Percentiles rank a stretch among this genome's conserved stretches.
These are phyloP conservation scores for Podospora sp. DNA, from an alignment of 495 filamentous ascomycete genomes.

Conservation along the genomic window DNA sequence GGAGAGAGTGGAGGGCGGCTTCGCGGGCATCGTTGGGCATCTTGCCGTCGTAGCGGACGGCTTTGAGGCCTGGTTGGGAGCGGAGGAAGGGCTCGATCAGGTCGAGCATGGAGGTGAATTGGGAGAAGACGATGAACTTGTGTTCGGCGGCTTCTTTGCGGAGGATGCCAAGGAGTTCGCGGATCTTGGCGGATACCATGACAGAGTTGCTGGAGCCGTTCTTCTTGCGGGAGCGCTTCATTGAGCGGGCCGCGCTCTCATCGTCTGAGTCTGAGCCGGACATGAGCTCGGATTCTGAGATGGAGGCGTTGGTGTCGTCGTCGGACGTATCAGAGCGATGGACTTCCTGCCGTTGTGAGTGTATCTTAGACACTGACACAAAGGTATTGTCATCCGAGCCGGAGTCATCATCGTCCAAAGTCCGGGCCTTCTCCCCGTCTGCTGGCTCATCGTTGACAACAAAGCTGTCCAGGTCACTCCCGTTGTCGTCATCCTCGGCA, in stretches of 20 bases:
- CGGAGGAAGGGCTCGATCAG: slow-evolving; percentile 90
- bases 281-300: slow-evolving; percentile 43
- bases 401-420: slow-evolving; percentile 25
- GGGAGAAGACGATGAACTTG: slow-evolving; percentile 98
- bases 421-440: slow-evolving; percentile 46
- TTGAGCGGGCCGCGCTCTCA: not conserved
- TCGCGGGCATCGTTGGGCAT: slow-evolving; percentile 95
- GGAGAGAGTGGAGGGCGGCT: slow-evolving; percentile 69
- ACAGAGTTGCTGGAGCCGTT: slow-evolving; percentile 39
- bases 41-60: slow-evolving; percentile 88
- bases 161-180: slow-evolving; percentile 77
- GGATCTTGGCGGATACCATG: slow-evolving; percentile 86
- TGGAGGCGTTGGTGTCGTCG: slow-evolving; percentile 25
- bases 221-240: slow-evolving; percentile 25
- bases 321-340: slow-evolving; percentile 22
- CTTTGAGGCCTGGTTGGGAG: slow-evolving; percentile 64
- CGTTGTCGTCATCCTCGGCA: slow-evolving; percentile 40
- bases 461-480: slow-evolving; percentile 51
- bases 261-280: slow-evolving; percentile 42
- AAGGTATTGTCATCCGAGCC: slow-evolving; percentile 43
- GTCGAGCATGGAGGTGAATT: slow-evolving; percentile 95
- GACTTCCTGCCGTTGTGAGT: slow-evolving; percentile 27
- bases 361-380: slow-evolving; percentile 46
- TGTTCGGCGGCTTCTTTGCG: slow-evolving; percentile 71
- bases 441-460: slow-evolving; percentile 44